These are phyloP conservation scores for Sarocladium kiliense DNA, from an alignment of 2,329 filamentous ascomycete genomes.

Conservation along the genomic window DNA sequence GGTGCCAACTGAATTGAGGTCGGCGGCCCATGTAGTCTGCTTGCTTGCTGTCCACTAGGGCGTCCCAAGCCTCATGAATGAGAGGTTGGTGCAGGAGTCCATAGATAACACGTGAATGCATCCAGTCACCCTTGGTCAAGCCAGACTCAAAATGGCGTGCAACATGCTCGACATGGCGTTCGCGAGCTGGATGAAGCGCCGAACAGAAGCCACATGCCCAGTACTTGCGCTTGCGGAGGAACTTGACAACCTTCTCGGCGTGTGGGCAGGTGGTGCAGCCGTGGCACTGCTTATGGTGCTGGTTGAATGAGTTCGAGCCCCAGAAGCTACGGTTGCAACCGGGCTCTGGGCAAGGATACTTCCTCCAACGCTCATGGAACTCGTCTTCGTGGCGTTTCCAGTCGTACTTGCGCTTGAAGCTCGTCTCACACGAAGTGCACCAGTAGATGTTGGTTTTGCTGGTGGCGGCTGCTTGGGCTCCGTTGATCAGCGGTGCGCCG, in stretches of 20 bases:
- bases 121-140: conserved; percentile 60
- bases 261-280: conserved; percentile 61
- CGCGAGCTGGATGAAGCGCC: conserved; percentile 55
- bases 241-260: conserved; percentile 58
- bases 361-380: conserved; percentile 63
- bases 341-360: conserved; percentile 59
- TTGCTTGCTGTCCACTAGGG: conserved; percentile 46
- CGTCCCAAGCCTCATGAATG: conserved; percentile 57
- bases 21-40: conserved; percentile 48
- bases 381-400: conserved; percentile 68
- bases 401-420: conserved; percentile 63
- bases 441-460: conserved; percentile 46
- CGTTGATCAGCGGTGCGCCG: conserved; percentile 26
- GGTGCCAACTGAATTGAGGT: conserved; percentile 59
- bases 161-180: conserved; percentile 64
- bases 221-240: conserved; percentile 58
- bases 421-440: conserved; percentile 57
- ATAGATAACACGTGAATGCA: conserved; percentile 64
- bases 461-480: conserved; percentile 23
- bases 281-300: conserved; percentile 62
- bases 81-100: conserved; percentile 61
- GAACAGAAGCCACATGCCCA: conserved; percentile 68
- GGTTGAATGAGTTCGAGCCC: conserved; percentile 63
- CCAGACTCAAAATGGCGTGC: conserved; percentile 61
- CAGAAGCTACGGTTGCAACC: conserved; percentile 63